phyloP scores from a whole-genome alignment of 371 early-diverging fungal genomes.

The Umbelopsis sp. region DNA sequence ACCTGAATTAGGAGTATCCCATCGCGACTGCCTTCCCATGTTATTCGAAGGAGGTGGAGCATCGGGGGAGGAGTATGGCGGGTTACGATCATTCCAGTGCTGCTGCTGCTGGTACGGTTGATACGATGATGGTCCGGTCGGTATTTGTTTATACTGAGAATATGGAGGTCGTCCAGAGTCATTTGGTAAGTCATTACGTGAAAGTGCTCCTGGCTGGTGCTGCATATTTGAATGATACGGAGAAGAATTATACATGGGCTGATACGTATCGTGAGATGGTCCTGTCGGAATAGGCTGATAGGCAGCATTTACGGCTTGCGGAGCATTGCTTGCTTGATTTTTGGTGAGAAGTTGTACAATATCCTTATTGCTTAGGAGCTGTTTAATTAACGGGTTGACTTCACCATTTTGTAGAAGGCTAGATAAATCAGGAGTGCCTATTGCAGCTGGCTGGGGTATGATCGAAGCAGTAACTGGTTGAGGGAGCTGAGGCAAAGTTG shows the following conservation, averaged over 20 bases:
- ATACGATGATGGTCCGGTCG: not conserved
- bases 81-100: not conserved
- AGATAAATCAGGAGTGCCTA: not conserved
- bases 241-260: not conserved
- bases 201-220: not conserved
- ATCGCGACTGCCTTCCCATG: not conserved
- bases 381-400: not conserved
- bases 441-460: not conserved
- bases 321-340: not conserved
- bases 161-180: not conserved
- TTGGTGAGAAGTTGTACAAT: not conserved
- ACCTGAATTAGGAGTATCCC: not conserved
- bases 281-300: not conserved
- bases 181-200: not conserved
- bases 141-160: not conserved
- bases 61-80: not conserved
- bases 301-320: not conserved
- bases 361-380: conserved; percentile 11
- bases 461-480: not conserved
- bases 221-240: not conserved
- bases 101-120: conserved; percentile 6
- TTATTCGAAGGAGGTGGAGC: not conserved
- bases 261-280: not conserved
- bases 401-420: conserved; percentile 2
- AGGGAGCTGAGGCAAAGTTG: not conserved